Evolutionary conservation across 768 basidiomycete species (phyloP).

Genomic region (Boletus sensibilis): DNA sequence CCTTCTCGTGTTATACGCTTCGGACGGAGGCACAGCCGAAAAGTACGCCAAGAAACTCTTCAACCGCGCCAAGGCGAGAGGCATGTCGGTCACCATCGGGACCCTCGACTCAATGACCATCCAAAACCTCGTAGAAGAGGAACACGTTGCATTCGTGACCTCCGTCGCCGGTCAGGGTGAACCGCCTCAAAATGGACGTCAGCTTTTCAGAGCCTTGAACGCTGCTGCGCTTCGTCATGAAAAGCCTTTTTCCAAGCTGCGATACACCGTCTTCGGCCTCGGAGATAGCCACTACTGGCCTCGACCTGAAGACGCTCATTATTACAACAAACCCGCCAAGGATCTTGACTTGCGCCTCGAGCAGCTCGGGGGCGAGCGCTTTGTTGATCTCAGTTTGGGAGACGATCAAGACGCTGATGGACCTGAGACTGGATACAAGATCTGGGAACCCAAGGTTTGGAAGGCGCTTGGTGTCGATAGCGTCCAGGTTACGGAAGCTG

Average conservation of each 20-base stretch:
- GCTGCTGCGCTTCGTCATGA: conserved; percentile 53
- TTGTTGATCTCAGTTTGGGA: conserved; percentile 78
- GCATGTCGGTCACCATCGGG: conserved; percentile 70
- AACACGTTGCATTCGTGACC: conserved; percentile 80
- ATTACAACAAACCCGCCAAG: conserved; percentile 96
- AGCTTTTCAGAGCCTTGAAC: conserved; percentile 83
- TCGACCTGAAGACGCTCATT: conserved; percentile 91
- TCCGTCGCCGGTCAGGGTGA: conserved; percentile 97
- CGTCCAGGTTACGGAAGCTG: conserved; percentile 85
- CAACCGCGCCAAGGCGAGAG: conserved; percentile 78
- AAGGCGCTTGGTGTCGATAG: conserved; percentile 90
- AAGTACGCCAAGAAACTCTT: conserved; percentile 90
- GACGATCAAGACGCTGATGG: conserved; percentile 99
- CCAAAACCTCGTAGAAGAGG: conserved; percentile 71
- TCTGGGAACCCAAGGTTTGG: conserved; percentile 95
- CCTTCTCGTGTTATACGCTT: conserved; percentile 86
- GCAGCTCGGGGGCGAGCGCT: conserved; percentile 74
- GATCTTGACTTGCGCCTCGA: conserved; percentile 82
- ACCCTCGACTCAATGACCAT: conserved; percentile 81
- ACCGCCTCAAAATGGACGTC: conserved; percentile 93
- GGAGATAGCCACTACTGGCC: conserved; percentile 99
- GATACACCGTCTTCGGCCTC: conserved; percentile 87
- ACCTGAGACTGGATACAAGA: conserved; percentile 90
- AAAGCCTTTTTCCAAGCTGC: conserved; percentile 58
- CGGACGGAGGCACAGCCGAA: conserved; percentile 94